Base-by-base conservation (phyloP, 2,329 filamentous ascomycete species). In the Talaromyces sp. region DNA sequence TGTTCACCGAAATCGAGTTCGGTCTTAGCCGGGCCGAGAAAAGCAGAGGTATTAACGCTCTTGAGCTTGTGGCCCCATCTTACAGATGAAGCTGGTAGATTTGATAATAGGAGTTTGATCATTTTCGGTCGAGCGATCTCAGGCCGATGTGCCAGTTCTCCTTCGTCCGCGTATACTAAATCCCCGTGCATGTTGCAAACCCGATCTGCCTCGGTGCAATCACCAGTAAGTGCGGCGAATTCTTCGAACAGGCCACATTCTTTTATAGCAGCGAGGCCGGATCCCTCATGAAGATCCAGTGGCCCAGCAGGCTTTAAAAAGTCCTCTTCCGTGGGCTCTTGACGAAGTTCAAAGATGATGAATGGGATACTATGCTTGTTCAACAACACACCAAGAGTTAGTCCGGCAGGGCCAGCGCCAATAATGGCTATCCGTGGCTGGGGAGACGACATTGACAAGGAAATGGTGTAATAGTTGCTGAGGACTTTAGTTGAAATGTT, bases 371-470 rank as follows among this genome's bases (percentile, higher is more conserved):
- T 29, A 51, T 57, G 57, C 27, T 63, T 59, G 29, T 69, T 61
- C 0, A 71, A 66, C 7, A 72, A 58, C 13, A 64, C 61, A 35
- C 61, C 67, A 9, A 71, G 59, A 1, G 67, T 68, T 4, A 70
- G 56, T 3, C 70, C 70, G 6, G 72, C 72, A n/a, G 74, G 76
- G 3, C 76, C 75, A 24, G 67, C 73, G 27, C 75, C 75, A 49
- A 77, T 66, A 41, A 77, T 75, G 38, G 73, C 74, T 32, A 77
- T 75, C 51, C 67, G 68, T 19, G 67, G 69, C 10, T 24, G 19
- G 7, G 14, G 17, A 50, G 43, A 50, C 24, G 43, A 1, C 43
- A 50, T 50, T 17, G 32, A 21, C 24, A n/a, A 50, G 43, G 19
- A 5, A 50, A 1, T 50, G 43, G 3, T 38, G 6, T 27, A 27